Base-by-base conservation (phyloP, 2,329 filamentous ascomycete genomes). In the Phialophora expanda region DNA sequence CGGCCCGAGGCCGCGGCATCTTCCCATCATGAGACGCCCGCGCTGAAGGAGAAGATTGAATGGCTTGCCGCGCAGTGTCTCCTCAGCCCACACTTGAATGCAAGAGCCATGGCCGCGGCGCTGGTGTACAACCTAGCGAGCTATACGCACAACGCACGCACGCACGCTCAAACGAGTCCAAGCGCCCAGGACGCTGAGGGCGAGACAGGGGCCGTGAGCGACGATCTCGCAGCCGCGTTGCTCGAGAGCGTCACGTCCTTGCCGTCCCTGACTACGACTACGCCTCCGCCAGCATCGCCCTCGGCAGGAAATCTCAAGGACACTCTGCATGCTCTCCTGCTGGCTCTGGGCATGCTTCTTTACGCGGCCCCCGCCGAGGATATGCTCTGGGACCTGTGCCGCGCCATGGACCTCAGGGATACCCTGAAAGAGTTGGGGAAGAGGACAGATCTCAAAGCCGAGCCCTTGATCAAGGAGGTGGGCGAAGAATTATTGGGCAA, bases 121-220 rank as follows among this genome's bases (percentile, higher is more conserved):
- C 83, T 98, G 2, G 86, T 93, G 0, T 95, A 93, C 81, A 97
- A 98, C 71, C 78, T 98, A 0, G 85, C 91, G 0, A 81, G 88
- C 0, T 85, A 88, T 1, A 90, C 93, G 73, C 89, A 90, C 72
- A 86, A 86, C 55, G 80, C 85, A 28, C 85, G 91, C 22, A 81
- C 85, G 44, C 83, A 87, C 30, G 83, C 85, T 12, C 79, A 84
- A 0, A 78, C 80, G 5, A 86, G 90, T 55, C 80, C 26, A 26
- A 20, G 12, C 24, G 17, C 6, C 12, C 22, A 55, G 24, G 28
- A 55, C 4, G 22, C 61, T 14, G 62, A 90, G 95, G 74, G 86
- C 51, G 32, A 51, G 48, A 51, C 48, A 12, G 46, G 26, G 3
- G 28, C 3, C 2, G 56, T 44, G 53, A 66, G 55, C 1, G 93